Evolutionary conservation across 2,329 filamentous ascomycete species (phyloP).

Genomic region (Phaeomoniella chlamydospora): DNA sequence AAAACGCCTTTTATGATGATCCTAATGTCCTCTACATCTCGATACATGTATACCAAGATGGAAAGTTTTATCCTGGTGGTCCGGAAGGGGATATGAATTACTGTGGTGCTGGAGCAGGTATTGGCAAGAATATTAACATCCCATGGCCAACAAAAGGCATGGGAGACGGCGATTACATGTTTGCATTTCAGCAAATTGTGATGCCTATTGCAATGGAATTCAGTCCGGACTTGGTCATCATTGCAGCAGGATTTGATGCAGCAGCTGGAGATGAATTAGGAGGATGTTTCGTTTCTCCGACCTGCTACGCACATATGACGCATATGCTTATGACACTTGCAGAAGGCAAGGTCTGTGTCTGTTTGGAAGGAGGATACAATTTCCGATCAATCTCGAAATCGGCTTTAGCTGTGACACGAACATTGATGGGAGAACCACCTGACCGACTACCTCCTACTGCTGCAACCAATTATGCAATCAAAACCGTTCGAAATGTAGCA

Average conservation of each 20-base stretch:
- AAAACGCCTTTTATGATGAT: conserved; percentile 91
- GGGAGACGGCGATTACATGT: conserved; percentile 94
- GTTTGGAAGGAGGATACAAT: conserved; percentile 92
- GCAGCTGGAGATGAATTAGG: conserved; percentile 87
- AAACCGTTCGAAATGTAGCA: conserved; percentile 42
- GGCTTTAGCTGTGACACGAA: conserved; percentile 77
- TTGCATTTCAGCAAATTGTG: conserved; percentile 86
- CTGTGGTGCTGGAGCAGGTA: conserved; percentile 41
- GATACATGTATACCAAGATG: conserved; percentile 73
- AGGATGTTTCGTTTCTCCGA: conserved; percentile 78
- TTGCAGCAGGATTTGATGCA: conserved; percentile 79
- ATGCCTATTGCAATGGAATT: conserved; percentile 96
- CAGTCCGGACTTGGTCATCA: conserved; percentile 79
- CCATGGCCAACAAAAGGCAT: conserved; percentile 59
- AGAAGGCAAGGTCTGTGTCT: conserved; percentile 77
- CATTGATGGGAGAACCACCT: conserved; percentile 90
- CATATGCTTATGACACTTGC: conserved; percentile 97
- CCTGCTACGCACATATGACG: conserved; percentile 96
- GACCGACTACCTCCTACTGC: conserved; percentile 35
- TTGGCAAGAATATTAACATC: conserved; percentile 54
- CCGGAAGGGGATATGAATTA: conserved; percentile 44
- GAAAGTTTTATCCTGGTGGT: conserved; percentile 65
- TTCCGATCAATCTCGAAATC: conserved; percentile 84
- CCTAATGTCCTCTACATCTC: conserved; percentile 95
- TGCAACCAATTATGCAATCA: conserved; percentile 36